Evolutionary conservation across 768 basidiomycete genomes (phyloP).

Genomic region (Rhodotorula babjevae): DNA sequence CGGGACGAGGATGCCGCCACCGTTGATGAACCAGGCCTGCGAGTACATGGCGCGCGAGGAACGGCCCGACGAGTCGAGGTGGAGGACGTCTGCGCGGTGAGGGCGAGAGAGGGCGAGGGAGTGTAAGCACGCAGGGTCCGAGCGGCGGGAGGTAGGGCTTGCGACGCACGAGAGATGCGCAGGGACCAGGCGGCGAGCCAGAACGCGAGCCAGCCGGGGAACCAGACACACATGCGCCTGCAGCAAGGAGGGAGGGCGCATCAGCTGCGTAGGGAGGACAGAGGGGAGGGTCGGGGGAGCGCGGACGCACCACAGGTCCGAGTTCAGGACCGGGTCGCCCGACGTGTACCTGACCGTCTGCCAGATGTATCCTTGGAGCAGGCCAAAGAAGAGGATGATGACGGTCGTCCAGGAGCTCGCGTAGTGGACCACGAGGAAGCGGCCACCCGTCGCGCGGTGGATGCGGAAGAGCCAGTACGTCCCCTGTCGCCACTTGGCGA

Average conservation of each 20-base stretch:
- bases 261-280: too few species aligned
- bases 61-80: constrained; percentile 26
- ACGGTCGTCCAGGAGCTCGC: background rate
- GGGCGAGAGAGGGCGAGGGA: background rate
- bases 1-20: background rate
- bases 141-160: too few species aligned
- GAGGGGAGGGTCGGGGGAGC: too few species aligned
- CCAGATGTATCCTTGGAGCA: constrained; percentile 5
- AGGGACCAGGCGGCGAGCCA: constrained; percentile 5
- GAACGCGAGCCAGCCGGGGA: background rate
- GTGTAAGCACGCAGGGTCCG: background rate
- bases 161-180: background rate
- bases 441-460: constrained; percentile 12
- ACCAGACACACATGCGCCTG: constrained; percentile 1
- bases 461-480: constrained; percentile 11
- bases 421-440: constrained; percentile 23
- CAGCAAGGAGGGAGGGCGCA: background rate
- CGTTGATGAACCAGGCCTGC: constrained; percentile 19
- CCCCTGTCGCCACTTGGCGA: constrained; percentile 1
- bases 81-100: constrained; percentile 9
- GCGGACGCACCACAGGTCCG: background rate
- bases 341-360: background rate
- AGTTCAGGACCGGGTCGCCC: background rate
- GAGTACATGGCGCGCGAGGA: constrained; percentile 12
- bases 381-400: constrained; percentile 1